Conservation (phyloP, 768 basidiomycete species). For the Tulasnella sp. region DNA sequence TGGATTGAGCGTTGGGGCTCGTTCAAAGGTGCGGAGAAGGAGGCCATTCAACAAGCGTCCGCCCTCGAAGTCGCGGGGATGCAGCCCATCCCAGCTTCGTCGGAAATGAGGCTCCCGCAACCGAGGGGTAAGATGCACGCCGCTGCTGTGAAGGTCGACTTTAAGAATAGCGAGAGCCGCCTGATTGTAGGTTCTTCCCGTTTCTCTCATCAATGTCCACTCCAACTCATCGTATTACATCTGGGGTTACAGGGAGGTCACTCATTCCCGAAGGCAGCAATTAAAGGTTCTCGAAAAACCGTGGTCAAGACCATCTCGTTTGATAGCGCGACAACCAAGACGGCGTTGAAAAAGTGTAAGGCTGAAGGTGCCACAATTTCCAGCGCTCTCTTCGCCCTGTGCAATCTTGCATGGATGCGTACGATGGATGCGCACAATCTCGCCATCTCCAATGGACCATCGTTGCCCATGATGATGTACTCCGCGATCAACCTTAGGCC, state of each 20-base stretch:
- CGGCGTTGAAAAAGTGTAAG: constrained; percentile 28
- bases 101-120: constrained; percentile 42
- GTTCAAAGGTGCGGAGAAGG: constrained; percentile 28
- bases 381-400: constrained; percentile 29
- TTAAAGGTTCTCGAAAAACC: constrained; percentile 33
- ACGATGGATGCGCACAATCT: background rate
- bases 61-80: constrained; percentile 12
- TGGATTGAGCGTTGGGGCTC: constrained; percentile 23
- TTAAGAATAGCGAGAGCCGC: constrained; percentile 40
- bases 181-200: constrained; percentile 37
- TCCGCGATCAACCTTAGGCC: constrained; percentile 73
- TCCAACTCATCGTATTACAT: background rate
- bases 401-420: constrained; percentile 27
- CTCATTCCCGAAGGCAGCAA: constrained; percentile 40
- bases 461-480: constrained; percentile 50
- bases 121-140: constrained; percentile 32
- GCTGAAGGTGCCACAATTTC: constrained; percentile 27
- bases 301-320: constrained; percentile 32
- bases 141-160: constrained; percentile 45
- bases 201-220: background rate
- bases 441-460: background rate
- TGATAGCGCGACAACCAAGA: background rate
- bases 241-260: constrained; percentile 56
- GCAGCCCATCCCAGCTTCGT: constrained; percentile 31
- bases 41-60: constrained; percentile 20